Evolutionary conservation across 2,329 filamentous ascomycete genomes (phyloP).

Genomic region (Aureobasidium sp.): DNA sequence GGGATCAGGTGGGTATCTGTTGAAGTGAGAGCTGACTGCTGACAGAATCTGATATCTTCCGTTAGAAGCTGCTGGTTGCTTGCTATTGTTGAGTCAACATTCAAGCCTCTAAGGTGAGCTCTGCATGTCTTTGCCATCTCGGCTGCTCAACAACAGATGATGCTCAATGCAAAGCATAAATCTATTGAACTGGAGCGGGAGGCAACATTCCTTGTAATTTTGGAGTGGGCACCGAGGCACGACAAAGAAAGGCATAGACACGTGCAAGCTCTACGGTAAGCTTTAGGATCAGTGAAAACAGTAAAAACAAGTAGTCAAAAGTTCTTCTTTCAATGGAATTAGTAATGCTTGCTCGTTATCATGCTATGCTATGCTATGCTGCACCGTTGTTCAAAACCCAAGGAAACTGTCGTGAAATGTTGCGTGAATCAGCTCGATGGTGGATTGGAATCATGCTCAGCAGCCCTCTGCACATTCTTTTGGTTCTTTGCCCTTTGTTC

Average conservation of each 20-base stretch:
- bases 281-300: background rate
- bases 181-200: background rate
- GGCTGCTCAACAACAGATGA: background rate
- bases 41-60: background rate
- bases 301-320: background rate
- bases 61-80: background rate
- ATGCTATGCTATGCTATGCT: background rate
- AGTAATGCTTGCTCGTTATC: background rate
- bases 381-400: background rate
- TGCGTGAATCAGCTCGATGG: background rate
- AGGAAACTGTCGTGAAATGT: background rate
- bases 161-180: background rate
- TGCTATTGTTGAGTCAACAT: background rate
- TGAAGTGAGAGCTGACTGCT: background rate
- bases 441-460: background rate
- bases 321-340: background rate
- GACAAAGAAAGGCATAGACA: background rate
- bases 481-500: slow-evolving; percentile 58
- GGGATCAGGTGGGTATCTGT: background rate
- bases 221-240: background rate
- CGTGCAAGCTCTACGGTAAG: background rate
- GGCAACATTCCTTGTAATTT: background rate
- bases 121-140: background rate
- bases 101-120: background rate
- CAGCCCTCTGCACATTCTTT: slow-evolving; percentile 32